Percentiles rank a stretch among this genome's conserved stretches.
Conservation (phyloP, 208 protist genomes). For the Entamoeba dispar region DNA sequence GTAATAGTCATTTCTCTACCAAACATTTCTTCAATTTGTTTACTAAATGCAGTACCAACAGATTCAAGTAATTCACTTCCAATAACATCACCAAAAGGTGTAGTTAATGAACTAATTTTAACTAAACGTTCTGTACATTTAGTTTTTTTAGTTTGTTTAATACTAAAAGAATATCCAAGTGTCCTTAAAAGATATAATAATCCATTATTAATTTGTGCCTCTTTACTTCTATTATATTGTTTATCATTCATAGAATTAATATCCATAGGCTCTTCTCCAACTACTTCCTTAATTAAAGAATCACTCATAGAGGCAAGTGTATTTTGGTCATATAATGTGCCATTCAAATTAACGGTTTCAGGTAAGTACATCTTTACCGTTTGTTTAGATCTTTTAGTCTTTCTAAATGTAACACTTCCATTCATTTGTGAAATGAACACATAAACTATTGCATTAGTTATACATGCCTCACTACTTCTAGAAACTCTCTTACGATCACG, state of each 20-base stretch:
- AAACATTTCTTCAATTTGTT: background rate
- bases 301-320: background rate
- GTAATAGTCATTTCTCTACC: background rate
- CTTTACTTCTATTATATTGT: background rate
- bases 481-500: background rate
- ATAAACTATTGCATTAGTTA: background rate
- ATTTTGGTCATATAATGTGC: background rate
- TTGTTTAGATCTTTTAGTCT: background rate
- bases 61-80: background rate
- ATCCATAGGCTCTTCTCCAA: background rate
- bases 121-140: background rate
- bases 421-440: background rate
- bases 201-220: background rate
- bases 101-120: background rate
- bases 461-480: background rate
- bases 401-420: background rate
- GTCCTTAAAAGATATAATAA: background rate
- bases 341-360: background rate
- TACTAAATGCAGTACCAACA: background rate
- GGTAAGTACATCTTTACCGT: background rate
- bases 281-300: background rate
- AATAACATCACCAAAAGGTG: background rate
- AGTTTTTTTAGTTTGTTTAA: background rate
- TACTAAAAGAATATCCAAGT: background rate
- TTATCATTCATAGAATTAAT: background rate